phyloP scores from a whole-genome alignment of 768 basidiomycete species.

The Leccinellum rugosiceps region DNA sequence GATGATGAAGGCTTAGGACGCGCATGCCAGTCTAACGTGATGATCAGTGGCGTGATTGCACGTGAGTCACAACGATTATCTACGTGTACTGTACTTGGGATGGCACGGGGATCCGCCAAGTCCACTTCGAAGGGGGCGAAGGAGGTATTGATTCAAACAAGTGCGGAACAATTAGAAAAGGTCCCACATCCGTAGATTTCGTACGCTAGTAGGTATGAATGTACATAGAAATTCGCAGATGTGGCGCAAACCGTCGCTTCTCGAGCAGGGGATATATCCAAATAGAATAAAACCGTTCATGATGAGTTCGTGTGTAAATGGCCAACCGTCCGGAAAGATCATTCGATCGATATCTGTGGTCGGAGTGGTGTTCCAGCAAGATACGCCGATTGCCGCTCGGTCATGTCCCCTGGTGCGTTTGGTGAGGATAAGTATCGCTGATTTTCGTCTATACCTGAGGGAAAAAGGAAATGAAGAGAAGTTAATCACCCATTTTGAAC shows the following conservation, averaged over 20 bases:
- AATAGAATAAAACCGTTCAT: not conserved
- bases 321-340: slow-evolving; percentile 10
- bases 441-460: slow-evolving; percentile 46
- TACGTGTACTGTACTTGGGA: no score
- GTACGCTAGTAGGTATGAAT: slow-evolving; percentile 15
- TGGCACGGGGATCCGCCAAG: not conserved
- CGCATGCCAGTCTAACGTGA: no score
- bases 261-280: slow-evolving; percentile 1
- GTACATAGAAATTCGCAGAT: slow-evolving; percentile 9
- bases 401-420: slow-evolving; percentile 44
- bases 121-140: not conserved
- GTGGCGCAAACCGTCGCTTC: not conserved
- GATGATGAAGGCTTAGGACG: no score
- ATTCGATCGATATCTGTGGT: slow-evolving; percentile 80
- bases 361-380: slow-evolving; percentile 37
- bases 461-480: not conserved
- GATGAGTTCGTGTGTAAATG: not conserved
- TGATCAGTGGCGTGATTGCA: no score
- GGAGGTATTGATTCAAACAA: slow-evolving; percentile 8
- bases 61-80: not conserved
- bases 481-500: slow-evolving; percentile 38
- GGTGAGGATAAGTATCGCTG: slow-evolving; percentile 42
- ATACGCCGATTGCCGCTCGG: slow-evolving; percentile 39
- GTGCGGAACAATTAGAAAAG: slow-evolving; percentile 2
- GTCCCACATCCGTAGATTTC: slow-evolving; percentile 9